These are phyloP conservation scores for Schizothecium vesticola DNA, from an alignment of 495 filamentous ascomycete genomes.

Conservation along the genomic window DNA sequence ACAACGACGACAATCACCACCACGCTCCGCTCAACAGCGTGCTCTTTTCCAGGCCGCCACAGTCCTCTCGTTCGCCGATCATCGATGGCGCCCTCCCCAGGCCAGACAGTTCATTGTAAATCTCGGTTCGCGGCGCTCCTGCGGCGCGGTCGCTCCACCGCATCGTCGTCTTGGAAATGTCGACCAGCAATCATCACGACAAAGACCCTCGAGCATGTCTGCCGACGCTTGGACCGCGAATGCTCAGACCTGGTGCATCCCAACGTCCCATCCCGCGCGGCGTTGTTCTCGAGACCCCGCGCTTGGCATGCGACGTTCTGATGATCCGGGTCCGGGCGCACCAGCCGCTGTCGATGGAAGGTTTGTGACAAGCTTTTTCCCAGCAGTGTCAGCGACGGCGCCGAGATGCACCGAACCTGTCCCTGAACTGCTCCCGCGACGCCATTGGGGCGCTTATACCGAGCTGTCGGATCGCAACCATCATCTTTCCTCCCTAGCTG, in stretches of 20 bases:
- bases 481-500: neutral
- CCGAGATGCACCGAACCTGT: neutral
- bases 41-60: neutral
- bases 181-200: neutral
- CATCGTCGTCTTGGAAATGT: neutral
- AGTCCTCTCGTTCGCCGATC: neutral
- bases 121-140: neutral
- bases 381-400: neutral
- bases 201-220: neutral
- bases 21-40: neutral
- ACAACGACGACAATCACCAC: neutral
- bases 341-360: neutral
- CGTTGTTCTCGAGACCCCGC: neutral
- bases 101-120: neutral
- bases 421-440: neutral
- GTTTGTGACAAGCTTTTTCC: neutral
- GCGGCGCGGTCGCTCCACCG: neutral
- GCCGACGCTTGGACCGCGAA: neutral
- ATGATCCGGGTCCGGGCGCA: neutral
- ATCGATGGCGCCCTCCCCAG: neutral
- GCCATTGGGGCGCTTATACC: neutral
- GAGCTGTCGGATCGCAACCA: neutral
- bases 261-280: neutral
- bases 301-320: neutral
- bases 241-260: neutral